Base-by-base conservation (phyloP, 805 yeast species). In the Monosporozyma yasuniensis region DNA sequence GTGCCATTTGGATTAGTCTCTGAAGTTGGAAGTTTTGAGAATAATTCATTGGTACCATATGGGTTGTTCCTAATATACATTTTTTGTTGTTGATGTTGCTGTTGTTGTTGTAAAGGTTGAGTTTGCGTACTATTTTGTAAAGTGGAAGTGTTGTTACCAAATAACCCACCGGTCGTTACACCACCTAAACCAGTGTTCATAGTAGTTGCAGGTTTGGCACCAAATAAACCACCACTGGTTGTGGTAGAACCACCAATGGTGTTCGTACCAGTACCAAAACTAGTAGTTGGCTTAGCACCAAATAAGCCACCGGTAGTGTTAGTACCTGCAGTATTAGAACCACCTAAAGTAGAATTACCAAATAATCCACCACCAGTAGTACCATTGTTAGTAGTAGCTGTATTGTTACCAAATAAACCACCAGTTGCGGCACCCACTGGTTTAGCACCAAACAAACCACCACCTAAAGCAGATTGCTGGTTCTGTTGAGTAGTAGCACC, bases 21-120 rank as follows among this genome's bases (percentile, higher is more conserved):
- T 9, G 69, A 60, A 11, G 69, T 64, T 42, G 60, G 61, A 42
- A 59, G 60, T 46, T 63, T 65, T 3, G 69, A 51, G 57, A 86
- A 87, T 47, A 90, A 70, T 5, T 89, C 85, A 57, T 83, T 82
- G 45, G 79, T 75, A 1, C 96, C 95, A 62, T 87, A 90, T 42
- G 96, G 96, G 61, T 64, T 58, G 37, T 52, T 74, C 72, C 50
- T 69, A 11, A 44, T 37, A 72, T 48, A 68, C 61, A 30, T 69
- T 56, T 42, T 74, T 68, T 48, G 69, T 53, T 19, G 50, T 25
- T 34, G 46, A 4, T 38, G 53, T 57, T 18, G 53, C 27, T 43
- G 51, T 32, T 41, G 46, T n/a, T 48, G 49, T 28, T 51, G 51
- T 42, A 30, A 53, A 6, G 19, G 11, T 16, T 18, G 38, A 7